Evolutionary conservation across 2,329 filamentous ascomycete genomes (phyloP).

Genomic region (Paraphoma sp.): DNA sequence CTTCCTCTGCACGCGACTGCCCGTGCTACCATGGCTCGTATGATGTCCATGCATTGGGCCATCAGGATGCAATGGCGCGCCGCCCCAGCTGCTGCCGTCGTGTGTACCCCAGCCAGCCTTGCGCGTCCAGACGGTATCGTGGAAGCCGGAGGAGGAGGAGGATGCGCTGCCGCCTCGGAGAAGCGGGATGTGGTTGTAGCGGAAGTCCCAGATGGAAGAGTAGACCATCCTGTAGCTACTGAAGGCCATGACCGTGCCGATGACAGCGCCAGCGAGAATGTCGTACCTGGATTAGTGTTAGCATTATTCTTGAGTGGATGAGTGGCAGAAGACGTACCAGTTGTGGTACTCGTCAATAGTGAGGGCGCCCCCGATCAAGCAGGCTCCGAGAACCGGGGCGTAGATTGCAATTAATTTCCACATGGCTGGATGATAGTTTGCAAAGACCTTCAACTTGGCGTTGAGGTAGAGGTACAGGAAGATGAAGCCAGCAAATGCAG

Average conservation of each 20-base stretch:
- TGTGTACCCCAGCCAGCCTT: slow-evolving; percentile 65
- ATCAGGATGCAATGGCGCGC: slow-evolving; percentile 49
- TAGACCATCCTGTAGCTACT: slow-evolving; percentile 72
- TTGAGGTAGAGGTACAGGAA: slow-evolving; percentile 78
- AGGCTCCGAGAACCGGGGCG: slow-evolving; percentile 70
- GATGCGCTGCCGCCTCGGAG: too few relatives aligned
- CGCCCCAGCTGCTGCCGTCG: slow-evolving; percentile 48
- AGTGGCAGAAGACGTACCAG: slow-evolving; percentile 16
- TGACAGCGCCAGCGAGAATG: slow-evolving; percentile 68
- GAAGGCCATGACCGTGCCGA: slow-evolving; percentile 71
- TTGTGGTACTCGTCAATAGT: slow-evolving; percentile 78
- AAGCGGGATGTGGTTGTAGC: slow-evolving; percentile 71
- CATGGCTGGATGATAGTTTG: slow-evolving; percentile 74
- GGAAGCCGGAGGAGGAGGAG: slow-evolving; percentile 53
- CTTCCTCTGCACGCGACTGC: slow-evolving; percentile 35
- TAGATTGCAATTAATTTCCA: slow-evolving; percentile 74
- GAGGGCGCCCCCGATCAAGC: slow-evolving; percentile 71
- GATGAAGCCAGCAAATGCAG: slow-evolving; percentile 74
- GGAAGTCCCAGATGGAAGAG: slow-evolving; percentile 72
- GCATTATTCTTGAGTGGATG: neutral
- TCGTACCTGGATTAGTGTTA: slow-evolving; percentile 62
- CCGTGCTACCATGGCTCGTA: slow-evolving; percentile 20
- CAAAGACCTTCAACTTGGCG: slow-evolving; percentile 77
- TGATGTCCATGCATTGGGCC: slow-evolving; percentile 32
- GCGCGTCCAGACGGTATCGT: slow-evolving; percentile 64